phyloP scores from a whole-genome alignment of 2,329 filamentous ascomycete genomes.

The Pseudogymnoascus sp. region DNA sequence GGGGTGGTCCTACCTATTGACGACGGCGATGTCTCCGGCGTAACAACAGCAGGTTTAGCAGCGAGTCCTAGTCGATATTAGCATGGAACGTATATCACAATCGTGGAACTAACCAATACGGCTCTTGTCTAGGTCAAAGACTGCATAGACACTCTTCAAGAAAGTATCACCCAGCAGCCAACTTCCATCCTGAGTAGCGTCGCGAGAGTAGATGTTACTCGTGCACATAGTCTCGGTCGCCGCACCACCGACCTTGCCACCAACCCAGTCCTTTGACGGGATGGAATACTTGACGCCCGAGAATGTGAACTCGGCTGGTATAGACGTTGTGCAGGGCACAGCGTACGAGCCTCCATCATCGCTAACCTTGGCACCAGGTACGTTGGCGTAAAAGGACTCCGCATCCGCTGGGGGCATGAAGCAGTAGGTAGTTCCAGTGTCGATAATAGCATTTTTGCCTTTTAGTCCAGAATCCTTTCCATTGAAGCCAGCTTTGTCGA shows the following conservation, averaged over 20 bases:
- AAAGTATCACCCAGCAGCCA: conserved; percentile 87
- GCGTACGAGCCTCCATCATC: conserved; percentile 57
- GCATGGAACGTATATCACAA: conserved; percentile 2
- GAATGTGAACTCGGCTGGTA: conserved; percentile 58
- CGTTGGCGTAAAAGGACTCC: conserved; percentile 56
- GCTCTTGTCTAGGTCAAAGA: conserved; percentile 68
- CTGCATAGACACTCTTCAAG: conserved; percentile 80
- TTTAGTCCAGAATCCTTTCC: conserved; percentile 42
- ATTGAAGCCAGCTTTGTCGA: conserved; percentile 59
- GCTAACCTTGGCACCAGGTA: conserved; percentile 47
- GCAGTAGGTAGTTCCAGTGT: conserved; percentile 76
- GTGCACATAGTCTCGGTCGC: conserved; percentile 41
- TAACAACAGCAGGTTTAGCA: conserved; percentile 13
- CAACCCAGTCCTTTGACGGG: conserved; percentile 64
- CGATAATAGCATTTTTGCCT: conserved; percentile 61
- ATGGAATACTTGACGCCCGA: conserved; percentile 60
- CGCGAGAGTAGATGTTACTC: conserved; percentile 68
- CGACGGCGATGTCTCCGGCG: conserved; percentile 15
- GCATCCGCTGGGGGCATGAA: conserved; percentile 65
- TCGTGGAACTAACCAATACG: conserved; percentile 49
- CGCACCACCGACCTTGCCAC: conserved; percentile 29
- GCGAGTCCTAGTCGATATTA: conserved; percentile 20
- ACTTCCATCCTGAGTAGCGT: conserved; percentile 51
- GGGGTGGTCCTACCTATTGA: conserved; percentile 7
- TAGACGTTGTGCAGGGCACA: conserved; percentile 64